Evolutionary conservation across 1,139 yeast species (phyloP), one percentile per base, ranked within the genome.

Genomic region (Diutina catenulata): DNA sequence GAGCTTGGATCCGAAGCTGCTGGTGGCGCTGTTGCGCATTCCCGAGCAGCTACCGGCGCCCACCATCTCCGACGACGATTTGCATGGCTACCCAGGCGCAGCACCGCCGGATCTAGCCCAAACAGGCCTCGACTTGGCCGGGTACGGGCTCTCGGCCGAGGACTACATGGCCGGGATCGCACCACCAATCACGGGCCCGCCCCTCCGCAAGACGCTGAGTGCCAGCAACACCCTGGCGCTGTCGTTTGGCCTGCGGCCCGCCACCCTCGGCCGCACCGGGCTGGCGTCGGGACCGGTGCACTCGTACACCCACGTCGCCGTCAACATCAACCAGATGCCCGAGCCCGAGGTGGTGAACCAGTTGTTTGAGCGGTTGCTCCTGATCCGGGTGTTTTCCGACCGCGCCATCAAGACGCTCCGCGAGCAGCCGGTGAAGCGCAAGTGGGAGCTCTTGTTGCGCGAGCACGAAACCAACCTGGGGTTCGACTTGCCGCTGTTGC

Each of bases 361-460:
- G 8, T 47, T 66, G 10, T 68, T 68, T 44, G 70, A 65, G 40
- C 52, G 55, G 37, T 47, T 68, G 20, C 50, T 68, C 7, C 54
- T 68, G 11, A 56, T 55, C 1, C 46, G 72, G 40, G 68, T 55
- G 0, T 66, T 68, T 40, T 54, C 68, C 1, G 57, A 55, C 14
- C 63, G 55, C 41, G 39, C 48, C 1, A 42, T 44, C 31, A 43
- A 39, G 21, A 43, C 42, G 33, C 37, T 42, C 16, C 35, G 35
- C 3, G 35, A 31, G 7, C 35, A 20, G 9, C 53, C 68, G 2
- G 50, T 60, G 1, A 55, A 52, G 39, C 44, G 74, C 23, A 68
- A 68, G 46, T 68, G 73, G 73, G 72, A 68, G 43, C 48, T 68
- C 11, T 48, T 68, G n/a, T 45, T 67, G 18, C 48, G 66, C 37